These are phyloP conservation scores for Claviceps pusilla DNA, from an alignment of 2,329 filamentous ascomycete species.

Conservation along the genomic window DNA sequence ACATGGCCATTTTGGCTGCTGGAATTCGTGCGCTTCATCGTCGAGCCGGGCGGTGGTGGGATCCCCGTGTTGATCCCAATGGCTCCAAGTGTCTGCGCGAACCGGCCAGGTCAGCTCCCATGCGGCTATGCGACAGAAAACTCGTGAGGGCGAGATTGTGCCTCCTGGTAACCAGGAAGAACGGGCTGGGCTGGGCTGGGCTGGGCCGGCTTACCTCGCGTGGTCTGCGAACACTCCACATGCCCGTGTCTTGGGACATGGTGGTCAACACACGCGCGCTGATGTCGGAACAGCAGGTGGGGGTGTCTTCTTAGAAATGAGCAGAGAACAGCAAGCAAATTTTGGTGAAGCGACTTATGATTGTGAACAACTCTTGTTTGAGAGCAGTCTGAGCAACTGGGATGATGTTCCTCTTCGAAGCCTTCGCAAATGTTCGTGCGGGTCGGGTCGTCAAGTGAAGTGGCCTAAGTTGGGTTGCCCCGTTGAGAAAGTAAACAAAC, in stretches of 20 bases:
- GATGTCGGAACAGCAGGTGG: not conserved
- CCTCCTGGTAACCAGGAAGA: slow-evolving; percentile 2
- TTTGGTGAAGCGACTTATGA: not conserved
- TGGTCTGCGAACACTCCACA: slow-evolving; percentile 83
- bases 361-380: not conserved
- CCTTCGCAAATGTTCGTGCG: not conserved
- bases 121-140: slow-evolving; percentile 8
- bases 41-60: slow-evolving; percentile 81
- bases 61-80: slow-evolving; percentile 73
- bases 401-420: not conserved
- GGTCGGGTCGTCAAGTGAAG: not conserved
- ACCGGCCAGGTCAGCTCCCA: not conserved
- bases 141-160: not conserved
- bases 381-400: not conserved
- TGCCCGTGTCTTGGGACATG: slow-evolving; percentile 77
- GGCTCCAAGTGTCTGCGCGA: slow-evolving; percentile 61
- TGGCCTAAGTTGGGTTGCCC: slow-evolving; percentile 22
- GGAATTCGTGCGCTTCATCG: slow-evolving; percentile 84
- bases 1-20: slow-evolving; percentile 50
- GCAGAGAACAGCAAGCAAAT: not conserved
- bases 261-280: slow-evolving; percentile 9
- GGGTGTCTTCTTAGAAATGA: not conserved
- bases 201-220: slow-evolving; percentile 53
- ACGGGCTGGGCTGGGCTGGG: not conserved
- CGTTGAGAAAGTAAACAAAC: slow-evolving; percentile 29